Percentiles rank a stretch among this genome's conserved stretches.
Conservation (phyloP, 148 eudicot species). For the Vaccinium macrocarpon region DNA sequence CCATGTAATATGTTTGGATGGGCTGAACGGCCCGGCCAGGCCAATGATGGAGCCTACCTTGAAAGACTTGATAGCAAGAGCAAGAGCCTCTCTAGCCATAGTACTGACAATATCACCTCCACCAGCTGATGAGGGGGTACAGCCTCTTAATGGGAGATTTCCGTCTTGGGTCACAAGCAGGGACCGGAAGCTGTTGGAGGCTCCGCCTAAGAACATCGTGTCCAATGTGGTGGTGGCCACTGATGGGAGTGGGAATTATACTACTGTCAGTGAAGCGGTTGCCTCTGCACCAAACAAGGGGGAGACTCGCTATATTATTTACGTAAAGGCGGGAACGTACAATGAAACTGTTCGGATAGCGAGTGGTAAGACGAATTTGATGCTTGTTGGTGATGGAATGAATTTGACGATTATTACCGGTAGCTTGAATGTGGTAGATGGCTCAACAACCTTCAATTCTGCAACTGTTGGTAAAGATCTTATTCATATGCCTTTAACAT, state of each 20-base stretch:
- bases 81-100: slow-evolving; percentile 37
- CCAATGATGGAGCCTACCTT: slow-evolving; percentile 23
- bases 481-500: background rate
- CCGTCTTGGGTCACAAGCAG: slow-evolving; percentile 31
- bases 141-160: slow-evolving; percentile 9
- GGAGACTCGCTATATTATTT: slow-evolving; percentile 27
- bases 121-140: background rate
- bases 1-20: slow-evolving; percentile 47
- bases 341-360: slow-evolving; percentile 32
- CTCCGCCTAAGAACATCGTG: background rate
- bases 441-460: slow-evolving; percentile 37
- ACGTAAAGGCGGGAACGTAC: slow-evolving; percentile 37
- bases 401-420: slow-evolving; percentile 41
- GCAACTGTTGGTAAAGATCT: slow-evolving; percentile 39
- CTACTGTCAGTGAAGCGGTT: slow-evolving; percentile 27
- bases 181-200: slow-evolving; percentile 27
- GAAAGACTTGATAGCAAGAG: slow-evolving; percentile 34
- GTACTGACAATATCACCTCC: slow-evolving; percentile 23
- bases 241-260: slow-evolving; percentile 39
- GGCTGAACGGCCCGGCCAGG: slow-evolving; percentile 22
- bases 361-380: slow-evolving; percentile 31
- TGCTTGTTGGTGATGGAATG: slow-evolving; percentile 46
- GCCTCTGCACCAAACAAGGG: slow-evolving; percentile 32
- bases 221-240: slow-evolving; percentile 36
- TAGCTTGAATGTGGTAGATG: slow-evolving; percentile 33